Evolutionary conservation across 148 eudicot species (phyloP), one percentile per base, ranked within the genome.

Genomic region (Rhododendron henanense): DNA sequence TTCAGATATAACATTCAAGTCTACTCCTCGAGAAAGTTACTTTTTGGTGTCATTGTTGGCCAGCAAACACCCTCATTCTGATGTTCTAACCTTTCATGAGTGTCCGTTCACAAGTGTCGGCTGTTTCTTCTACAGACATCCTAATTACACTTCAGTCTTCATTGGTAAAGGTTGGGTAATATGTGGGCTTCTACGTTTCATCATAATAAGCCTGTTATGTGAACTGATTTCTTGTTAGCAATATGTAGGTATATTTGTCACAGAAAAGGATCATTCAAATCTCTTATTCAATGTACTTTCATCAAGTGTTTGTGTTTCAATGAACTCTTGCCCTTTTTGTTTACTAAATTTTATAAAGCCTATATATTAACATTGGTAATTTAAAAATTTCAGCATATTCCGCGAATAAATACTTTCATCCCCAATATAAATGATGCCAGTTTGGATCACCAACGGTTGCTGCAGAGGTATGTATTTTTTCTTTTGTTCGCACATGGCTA

Each of bases 381-480:
- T 79, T 69, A 73, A 23, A 80, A 65, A 50, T 85, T 88, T 84
- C 96, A 96, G 98, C 96, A 94, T 87, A 85, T 94, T 59, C 98
- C 98, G 2, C 90, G 98, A 76, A 92, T 94, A 82, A 96, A 93
- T 89, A 86, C 96, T 37, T 91, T 85, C 89, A 87, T 96, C 81
- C 98, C 98, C 25, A 91, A 90, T 84, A 37, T 91, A 57, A 94
- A 89, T 88, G 96, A 96, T 91, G 94, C 98, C 25, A 93, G 88
- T 89, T 86, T 93, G 87, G 98, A 94, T 85, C 95, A 96, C 88
- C 95, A 94, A 83, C 91, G 96, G 74, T 92, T 96, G 83, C 86
- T 88, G 39, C 91, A 94, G 74, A 94, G 98, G 98, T 96, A 85
- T 81, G 90, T 87, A 69, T 59, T 69, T 69, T 69, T 10, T 14